A percentile compares a stretch with the other conserved stretches of the same genome.
These are phyloP conservation scores for Ceratocystis smalleyi DNA, from an alignment of 2,329 filamentous ascomycete genomes.

Conservation along the genomic window DNA sequence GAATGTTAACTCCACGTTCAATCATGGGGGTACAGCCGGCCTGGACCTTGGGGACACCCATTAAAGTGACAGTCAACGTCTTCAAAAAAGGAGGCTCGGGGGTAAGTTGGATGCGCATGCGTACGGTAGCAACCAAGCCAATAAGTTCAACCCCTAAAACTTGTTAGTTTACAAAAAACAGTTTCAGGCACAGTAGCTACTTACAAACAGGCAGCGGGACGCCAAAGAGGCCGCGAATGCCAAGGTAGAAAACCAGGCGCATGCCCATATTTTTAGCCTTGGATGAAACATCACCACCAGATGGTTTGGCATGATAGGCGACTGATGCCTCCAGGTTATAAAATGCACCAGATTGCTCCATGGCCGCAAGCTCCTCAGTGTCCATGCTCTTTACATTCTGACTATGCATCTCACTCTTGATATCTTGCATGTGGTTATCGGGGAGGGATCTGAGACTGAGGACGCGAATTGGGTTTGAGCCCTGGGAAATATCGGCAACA, in stretches of 20 bases:
- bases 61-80: constrained; percentile 79
- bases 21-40: constrained; percentile 87
- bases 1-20: constrained; percentile 75
- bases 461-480: constrained; percentile 76
- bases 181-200: constrained; percentile 12
- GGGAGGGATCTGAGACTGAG: constrained; percentile 70
- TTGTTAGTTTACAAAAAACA: constrained; percentile 16
- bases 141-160: constrained; percentile 58
- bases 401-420: constrained; percentile 67
- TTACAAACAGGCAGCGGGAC: constrained; percentile 68
- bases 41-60: constrained; percentile 79
- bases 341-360: constrained; percentile 79
- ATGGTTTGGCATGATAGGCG: constrained; percentile 77
- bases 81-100: constrained; percentile 88
- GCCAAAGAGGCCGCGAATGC: constrained; percentile 75
- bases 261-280: constrained; percentile 95
- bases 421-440: constrained; percentile 61
- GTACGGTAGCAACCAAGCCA: constrained; percentile 74
- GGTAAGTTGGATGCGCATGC: constrained; percentile 68
- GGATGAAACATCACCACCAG: constrained; percentile 51
- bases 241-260: constrained; percentile 87
- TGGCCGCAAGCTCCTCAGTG: constrained; percentile 69
- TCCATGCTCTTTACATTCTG: constrained; percentile 71
- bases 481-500: constrained; percentile 88
- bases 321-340: constrained; percentile 87